Conservation (phyloP, 495 filamentous ascomycete species). For the Echria macrotheca region DNA sequence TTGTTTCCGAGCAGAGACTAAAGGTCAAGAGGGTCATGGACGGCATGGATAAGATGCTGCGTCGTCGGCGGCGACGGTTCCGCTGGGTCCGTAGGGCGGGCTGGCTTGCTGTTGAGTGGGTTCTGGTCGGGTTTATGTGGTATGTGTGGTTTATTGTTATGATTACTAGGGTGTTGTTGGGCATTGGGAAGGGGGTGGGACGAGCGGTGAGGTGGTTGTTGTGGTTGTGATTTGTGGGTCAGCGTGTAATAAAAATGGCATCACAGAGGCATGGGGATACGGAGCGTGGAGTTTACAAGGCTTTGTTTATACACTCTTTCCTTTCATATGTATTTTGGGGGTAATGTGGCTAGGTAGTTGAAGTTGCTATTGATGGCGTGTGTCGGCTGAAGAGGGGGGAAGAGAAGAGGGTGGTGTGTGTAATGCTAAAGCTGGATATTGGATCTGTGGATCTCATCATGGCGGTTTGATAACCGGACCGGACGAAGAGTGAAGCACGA, state of each 20-base stretch:
- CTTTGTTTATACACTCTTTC: no score
- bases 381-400: no score
- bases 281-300: not conserved
- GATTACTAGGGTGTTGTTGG: constrained; percentile 56
- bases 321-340: no score
- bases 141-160: constrained; percentile 78
- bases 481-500: no score
- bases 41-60: constrained; percentile 66
- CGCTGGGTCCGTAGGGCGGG: constrained; percentile 64
- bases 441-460: no score
- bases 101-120: constrained; percentile 73
- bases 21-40: constrained; percentile 73
- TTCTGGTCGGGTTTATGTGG: constrained; percentile 74
- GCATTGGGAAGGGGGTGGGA: constrained; percentile 52
- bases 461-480: no score
- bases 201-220: constrained; percentile 67
- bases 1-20: constrained; percentile 68
- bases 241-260: not conserved
- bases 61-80: constrained; percentile 60
- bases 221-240: constrained; percentile 53
- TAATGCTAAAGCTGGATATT: no score
- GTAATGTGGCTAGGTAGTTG: no score
- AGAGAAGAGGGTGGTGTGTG: no score
- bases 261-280: no score
- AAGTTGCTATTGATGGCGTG: no score